phyloP scores from a whole-genome alignment of 2,329 filamentous ascomycete species.

The Pestalotiopsis sp. region DNA sequence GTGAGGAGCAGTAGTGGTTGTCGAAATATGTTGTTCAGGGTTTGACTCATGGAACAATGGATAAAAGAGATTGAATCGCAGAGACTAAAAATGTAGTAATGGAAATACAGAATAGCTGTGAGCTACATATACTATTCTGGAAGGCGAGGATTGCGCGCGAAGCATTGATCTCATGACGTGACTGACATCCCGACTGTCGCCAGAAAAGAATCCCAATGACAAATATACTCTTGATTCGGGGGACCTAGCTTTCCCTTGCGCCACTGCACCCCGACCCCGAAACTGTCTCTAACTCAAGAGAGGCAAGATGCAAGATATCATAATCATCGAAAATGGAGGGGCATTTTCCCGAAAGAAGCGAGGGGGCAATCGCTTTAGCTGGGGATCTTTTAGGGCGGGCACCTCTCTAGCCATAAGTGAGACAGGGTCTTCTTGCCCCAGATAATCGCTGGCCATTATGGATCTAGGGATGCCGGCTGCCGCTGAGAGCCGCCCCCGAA shows the following conservation, averaged over 20 bases:
- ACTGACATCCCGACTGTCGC: neutral
- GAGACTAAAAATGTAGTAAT: too few relatives aligned
- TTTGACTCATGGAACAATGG: neutral
- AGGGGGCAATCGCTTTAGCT: neutral
- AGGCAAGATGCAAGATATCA: neutral
- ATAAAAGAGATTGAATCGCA: too few relatives aligned
- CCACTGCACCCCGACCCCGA: neutral
- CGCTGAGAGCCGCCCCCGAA: too few relatives aligned
- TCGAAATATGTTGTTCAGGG: neutral
- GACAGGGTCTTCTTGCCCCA: neutral
- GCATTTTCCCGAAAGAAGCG: neutral
- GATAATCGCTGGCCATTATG: neutral
- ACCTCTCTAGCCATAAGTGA: neutral
- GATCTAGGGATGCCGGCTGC: too few relatives aligned
- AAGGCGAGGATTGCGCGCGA: neutral
- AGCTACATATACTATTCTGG: neutral
- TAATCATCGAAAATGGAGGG: neutral
- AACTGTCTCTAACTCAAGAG: neutral
- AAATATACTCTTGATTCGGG: neutral
- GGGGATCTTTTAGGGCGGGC: neutral
- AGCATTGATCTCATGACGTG: neutral
- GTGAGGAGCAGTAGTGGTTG: constrained; percentile 3
- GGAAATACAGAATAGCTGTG: neutral
- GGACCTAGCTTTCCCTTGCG: neutral
- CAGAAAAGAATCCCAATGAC: neutral